phyloP scores from a whole-genome alignment of 2,329 filamentous ascomycete species.

The Aspergillus alliaceus region DNA sequence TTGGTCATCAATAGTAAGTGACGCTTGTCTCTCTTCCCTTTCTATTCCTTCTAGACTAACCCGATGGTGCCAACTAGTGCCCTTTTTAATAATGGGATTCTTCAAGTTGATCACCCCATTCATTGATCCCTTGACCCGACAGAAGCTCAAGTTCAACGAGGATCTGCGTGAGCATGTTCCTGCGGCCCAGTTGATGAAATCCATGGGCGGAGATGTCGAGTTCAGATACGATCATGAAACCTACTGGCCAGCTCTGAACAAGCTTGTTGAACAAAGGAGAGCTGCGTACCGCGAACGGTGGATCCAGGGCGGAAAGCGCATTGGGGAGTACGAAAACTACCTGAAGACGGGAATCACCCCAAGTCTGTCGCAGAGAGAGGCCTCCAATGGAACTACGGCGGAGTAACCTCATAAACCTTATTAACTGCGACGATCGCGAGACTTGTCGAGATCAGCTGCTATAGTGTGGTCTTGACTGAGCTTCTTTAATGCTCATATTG shows the following conservation, averaged over 20 bases:
- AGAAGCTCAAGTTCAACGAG: slow-evolving; percentile 98
- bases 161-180: slow-evolving; percentile 82
- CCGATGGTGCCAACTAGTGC: slow-evolving; percentile 56
- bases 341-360: slow-evolving; percentile 66
- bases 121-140: slow-evolving; percentile 88
- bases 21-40: slow-evolving; percentile 8
- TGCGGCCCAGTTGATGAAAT: slow-evolving; percentile 75
- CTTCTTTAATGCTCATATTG: background rate
- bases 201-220: slow-evolving; percentile 74
- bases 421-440: background rate
- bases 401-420: background rate
- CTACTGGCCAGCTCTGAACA: slow-evolving; percentile 86
- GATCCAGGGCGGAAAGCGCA: slow-evolving; percentile 73
- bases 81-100: slow-evolving; percentile 88
- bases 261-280: slow-evolving; percentile 66
- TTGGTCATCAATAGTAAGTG: slow-evolving; percentile 80
- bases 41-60: background rate
- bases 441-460: background rate
- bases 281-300: slow-evolving; percentile 68
- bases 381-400: slow-evolving; percentile 1
- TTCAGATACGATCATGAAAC: slow-evolving; percentile 86
- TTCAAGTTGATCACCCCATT: slow-evolving; percentile 96
- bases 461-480: background rate
- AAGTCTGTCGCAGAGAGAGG: slow-evolving; percentile 32
- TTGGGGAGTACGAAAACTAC: slow-evolving; percentile 86